Conservation (phyloP, 345 rosid genomes). For the Dovyalis caffra region DNA sequence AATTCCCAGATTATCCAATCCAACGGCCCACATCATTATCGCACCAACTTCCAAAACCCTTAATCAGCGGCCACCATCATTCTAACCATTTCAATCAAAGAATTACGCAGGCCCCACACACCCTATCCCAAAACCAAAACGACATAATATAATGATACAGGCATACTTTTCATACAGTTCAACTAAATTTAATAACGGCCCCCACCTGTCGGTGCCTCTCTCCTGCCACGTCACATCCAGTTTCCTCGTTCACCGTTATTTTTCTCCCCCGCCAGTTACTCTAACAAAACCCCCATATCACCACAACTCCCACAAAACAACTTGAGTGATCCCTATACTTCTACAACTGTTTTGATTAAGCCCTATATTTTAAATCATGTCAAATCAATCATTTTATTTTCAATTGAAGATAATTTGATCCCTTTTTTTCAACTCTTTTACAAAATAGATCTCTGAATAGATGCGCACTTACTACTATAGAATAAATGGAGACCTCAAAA, state of each 20-base stretch:
- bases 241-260: constrained; percentile 1
- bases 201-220: neutral
- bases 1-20: constrained; percentile 1
- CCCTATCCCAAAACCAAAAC: neutral
- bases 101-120: neutral
- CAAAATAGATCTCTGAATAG: no score
- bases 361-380: no score
- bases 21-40: constrained; percentile 6
- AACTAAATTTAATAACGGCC: neutral
- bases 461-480: no score
- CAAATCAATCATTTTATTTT: neutral
- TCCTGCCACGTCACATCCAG: neutral
- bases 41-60: no score
- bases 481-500: neutral
- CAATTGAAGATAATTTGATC: no score
- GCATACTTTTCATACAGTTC: constrained; percentile 12
- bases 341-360: no score
- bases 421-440: neutral
- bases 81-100: neutral
- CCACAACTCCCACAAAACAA: no score
- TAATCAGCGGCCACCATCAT: neutral
- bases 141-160: constrained; percentile 3
- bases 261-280: neutral
- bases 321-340: neutral
- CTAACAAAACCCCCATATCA: neutral